These are phyloP conservation scores for Capsicum pubescens DNA, from an alignment of 257 asterid genomes.

Conservation along the genomic window DNA sequence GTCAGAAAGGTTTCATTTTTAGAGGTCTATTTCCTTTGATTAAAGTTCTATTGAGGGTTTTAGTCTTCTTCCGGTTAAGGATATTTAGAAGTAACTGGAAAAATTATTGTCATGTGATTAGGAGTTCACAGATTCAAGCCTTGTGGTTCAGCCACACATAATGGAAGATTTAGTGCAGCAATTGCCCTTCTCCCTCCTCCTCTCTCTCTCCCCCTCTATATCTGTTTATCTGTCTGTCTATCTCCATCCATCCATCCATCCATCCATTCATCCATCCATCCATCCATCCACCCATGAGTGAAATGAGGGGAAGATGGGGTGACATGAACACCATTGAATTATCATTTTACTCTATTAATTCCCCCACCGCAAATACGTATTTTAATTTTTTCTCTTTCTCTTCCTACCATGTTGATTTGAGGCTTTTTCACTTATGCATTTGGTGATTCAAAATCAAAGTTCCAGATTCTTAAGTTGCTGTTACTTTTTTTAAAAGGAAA, in stretches of 20 bases:
- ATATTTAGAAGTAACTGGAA: too few relatives aligned
- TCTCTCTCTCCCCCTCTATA: not conserved
- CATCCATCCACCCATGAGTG: not conserved
- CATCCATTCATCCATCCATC: too few relatives aligned
- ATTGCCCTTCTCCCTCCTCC: not conserved
- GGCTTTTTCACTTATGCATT: not conserved
- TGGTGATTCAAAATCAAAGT: not conserved
- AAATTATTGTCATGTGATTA: too few relatives aligned
- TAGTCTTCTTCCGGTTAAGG: not conserved
- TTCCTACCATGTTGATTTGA: not conserved
- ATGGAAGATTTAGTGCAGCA: too few relatives aligned
- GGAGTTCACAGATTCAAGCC: too few relatives aligned
- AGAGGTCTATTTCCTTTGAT: not conserved
- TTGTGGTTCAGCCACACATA: too few relatives aligned
- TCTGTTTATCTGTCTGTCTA: too few relatives aligned
- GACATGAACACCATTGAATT: not conserved
- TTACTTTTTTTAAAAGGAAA: not conserved
- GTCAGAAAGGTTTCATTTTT: not conserved
- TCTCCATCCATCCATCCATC: too few relatives aligned
- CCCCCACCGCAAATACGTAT: not conserved
- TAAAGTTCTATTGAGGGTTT: not conserved
- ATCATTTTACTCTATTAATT: constrained; percentile 2
- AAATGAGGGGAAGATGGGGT: not conserved
- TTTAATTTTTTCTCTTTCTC: not conserved
- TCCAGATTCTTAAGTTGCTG: constrained; percentile 8